phyloP scores from a whole-genome alignment of 2,329 filamentous ascomycete genomes.

The Cryphonectria radicalis region DNA sequence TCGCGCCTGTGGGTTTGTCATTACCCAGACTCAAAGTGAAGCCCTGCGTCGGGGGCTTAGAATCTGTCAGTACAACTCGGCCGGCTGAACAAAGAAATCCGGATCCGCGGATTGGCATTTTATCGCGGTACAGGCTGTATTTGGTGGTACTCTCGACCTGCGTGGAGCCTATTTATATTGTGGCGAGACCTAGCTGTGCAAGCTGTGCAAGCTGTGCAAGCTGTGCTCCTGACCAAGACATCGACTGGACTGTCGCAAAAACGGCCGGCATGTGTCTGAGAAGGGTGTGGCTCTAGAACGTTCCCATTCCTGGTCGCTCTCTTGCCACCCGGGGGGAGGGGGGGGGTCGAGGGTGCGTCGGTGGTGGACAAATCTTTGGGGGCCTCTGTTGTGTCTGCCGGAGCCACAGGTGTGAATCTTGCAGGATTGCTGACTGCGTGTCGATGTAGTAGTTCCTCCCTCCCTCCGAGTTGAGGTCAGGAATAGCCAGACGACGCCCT shows the following conservation, averaged over 20 bases:
- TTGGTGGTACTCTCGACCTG: constrained; percentile 23
- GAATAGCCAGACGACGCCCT: constrained; percentile 18
- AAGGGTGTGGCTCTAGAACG: constrained; percentile 16
- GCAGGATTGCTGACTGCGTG: constrained; percentile 15
- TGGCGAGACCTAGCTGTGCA: constrained; percentile 21
- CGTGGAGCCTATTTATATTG: constrained; percentile 29
- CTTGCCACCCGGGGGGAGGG: no score
- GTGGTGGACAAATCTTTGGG: neutral
- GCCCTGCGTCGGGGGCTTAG: neutral
- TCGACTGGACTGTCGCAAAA: neutral
- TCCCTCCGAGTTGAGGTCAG: constrained; percentile 7
- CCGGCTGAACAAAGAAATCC: neutral
- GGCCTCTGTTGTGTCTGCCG: neutral
- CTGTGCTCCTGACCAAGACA: constrained; percentile 11
- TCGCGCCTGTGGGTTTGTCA: neutral
- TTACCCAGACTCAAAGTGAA: neutral
- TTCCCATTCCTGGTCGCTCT: neutral
- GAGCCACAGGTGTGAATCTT: neutral
- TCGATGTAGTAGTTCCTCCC: constrained; percentile 12
- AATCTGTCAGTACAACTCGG: neutral
- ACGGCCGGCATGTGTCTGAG: constrained; percentile 15
- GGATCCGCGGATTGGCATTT: neutral
- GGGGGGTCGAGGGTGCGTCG: no score
- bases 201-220: constrained; percentile 8
- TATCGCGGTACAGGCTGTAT: constrained; percentile 22